Evolutionary conservation across 1,284 basidiomycete species (phyloP), one percentile per base, ranked within the genome.

Genomic region (Trichosporon sp.): DNA sequence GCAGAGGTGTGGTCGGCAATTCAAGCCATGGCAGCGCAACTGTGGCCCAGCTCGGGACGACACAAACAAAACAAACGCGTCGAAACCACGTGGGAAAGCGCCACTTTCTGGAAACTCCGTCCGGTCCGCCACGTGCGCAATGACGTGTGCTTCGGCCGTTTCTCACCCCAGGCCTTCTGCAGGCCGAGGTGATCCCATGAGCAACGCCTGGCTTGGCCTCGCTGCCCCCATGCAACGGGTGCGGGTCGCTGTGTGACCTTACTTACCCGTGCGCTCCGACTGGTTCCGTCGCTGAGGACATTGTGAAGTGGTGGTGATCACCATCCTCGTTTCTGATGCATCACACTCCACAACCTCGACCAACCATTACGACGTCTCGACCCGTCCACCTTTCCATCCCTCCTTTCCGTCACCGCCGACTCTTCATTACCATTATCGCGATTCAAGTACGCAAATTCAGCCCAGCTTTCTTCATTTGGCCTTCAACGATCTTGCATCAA

Each of bases 61-160:
- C 32, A 37, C 57, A 58, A 34, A 40, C 57, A 37, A 58, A 29
- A n/a, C 32, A 58, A 29, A n/a, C 49, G 49, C 49, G 25, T 29
- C 2, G 5, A 14, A 1, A 13, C 23, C 49, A 29, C 49, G 49
- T 54, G 49, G 27, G 2, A 8, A 29, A 16, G 4, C 25, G 49
- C 49, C 49, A 54, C 49, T 16, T 25, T 16, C 14, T 19, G 8
- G 25, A 27, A 27, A 14, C 11, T 1, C 27, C 6, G 27, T 8
- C 14, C 19, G 16, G n/a, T 27, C 27, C 5, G 16, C 27, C 49
- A 54, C 16, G 49, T 54, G 49, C 4, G 8, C 4, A 54, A 29
- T 54, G 46, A 29, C 14, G 14, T 52, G 46, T 49, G 9, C 23
- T 25, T 49, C n/a, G 13, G 34, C 11, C 34, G 3, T 36, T 6